phyloP scores from a whole-genome alignment of 805 yeast species.

The Grigorovia jiainica region DNA sequence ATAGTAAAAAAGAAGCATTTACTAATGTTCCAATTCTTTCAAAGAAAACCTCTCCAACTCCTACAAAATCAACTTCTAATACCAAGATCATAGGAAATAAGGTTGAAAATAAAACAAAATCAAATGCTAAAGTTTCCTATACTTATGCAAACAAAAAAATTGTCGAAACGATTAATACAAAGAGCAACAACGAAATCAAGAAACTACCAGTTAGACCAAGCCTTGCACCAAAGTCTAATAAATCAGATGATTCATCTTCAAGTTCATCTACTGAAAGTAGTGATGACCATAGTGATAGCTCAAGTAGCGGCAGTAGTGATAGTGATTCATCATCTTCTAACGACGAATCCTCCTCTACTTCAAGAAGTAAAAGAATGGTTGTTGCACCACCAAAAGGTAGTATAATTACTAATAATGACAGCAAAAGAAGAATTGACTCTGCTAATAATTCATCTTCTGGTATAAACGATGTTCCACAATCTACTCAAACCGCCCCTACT shows the following conservation, averaged over 20 bases:
- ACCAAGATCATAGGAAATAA: neutral
- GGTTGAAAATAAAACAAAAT: neutral
- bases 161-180: neutral
- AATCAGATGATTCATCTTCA: neutral
- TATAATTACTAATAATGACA: constrained; percentile 4
- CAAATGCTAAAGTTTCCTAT: neutral
- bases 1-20: neutral
- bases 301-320: neutral
- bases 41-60: neutral
- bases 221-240: neutral
- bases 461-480: constrained; percentile 15
- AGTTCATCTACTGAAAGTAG: neutral
- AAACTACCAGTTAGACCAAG: neutral
- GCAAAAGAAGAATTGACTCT: neutral
- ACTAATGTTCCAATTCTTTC: neutral
- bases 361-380: constrained; percentile 29
- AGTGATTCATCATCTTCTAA: constrained; percentile 17
- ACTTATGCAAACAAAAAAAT: neutral
- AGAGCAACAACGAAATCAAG: neutral
- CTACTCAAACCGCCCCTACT: constrained; percentile 11
- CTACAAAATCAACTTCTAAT: neutral
- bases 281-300: neutral
- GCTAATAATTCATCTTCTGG: constrained; percentile 6
- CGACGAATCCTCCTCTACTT: constrained; percentile 16
- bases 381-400: constrained; percentile 40